Evolutionary conservation across 1,284 basidiomycete species (phyloP).

Genomic region (Puccinia coronata): DNA sequence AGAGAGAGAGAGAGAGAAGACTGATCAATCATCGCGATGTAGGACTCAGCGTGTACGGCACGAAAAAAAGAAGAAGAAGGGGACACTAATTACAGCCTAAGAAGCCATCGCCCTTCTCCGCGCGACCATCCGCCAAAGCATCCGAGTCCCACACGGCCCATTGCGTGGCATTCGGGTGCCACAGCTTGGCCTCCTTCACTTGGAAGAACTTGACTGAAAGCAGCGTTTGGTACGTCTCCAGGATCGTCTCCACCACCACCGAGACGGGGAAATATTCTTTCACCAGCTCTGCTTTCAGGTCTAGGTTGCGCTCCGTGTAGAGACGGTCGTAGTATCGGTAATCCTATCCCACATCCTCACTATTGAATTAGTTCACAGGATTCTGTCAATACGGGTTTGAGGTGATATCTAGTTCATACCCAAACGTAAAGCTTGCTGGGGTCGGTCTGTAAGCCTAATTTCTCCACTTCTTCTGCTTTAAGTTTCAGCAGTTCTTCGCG

Average conservation of each 20-base stretch:
- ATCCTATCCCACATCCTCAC: conserved; percentile 63
- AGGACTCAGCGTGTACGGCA: too few species aligned
- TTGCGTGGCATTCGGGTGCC: conserved; percentile 68
- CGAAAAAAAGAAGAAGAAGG: background rate
- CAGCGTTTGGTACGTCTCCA: conserved; percentile 76
- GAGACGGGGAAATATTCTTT: conserved; percentile 84
- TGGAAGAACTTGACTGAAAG: conserved; percentile 72
- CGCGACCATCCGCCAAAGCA: conserved; percentile 16
- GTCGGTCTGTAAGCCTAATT: conserved; percentile 67
- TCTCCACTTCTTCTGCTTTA: conserved; percentile 71
- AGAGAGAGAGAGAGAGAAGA: background rate
- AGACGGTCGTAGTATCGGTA: conserved; percentile 39
- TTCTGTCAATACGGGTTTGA: conserved; percentile 44
- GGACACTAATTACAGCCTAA: conserved; percentile 42
- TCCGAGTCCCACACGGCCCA: conserved; percentile 46
- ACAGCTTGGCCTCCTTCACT: conserved; percentile 63
- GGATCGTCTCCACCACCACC: conserved; percentile 73
- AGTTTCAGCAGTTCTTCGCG: conserved; percentile 68
- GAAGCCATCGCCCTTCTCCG: conserved; percentile 39
- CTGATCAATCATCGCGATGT: too few species aligned
- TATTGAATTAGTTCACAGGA: background rate
- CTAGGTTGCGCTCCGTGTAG: conserved; percentile 60
- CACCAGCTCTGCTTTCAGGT: conserved; percentile 71
- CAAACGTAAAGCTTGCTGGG: conserved; percentile 69
- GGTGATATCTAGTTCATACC: conserved; percentile 60